Evolutionary conservation across 257 asterid genomes (phyloP).

Genomic region (Pogostemon cablin): DNA sequence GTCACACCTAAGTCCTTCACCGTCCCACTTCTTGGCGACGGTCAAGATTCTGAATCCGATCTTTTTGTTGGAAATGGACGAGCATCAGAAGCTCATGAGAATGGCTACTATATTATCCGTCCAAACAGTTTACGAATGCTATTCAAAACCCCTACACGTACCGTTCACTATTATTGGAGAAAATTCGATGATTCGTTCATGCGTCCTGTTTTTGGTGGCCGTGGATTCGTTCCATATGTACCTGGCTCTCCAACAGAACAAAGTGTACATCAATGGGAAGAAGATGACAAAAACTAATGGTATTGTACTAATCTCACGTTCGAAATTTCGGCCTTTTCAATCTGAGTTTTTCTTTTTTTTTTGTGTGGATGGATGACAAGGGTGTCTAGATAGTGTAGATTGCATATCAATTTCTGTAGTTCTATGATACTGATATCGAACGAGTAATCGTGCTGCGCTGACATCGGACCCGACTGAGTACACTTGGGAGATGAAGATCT

Average conservation of each 20-base stretch:
- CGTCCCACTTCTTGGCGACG: slow-evolving; percentile 61
- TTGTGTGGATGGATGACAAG: background rate
- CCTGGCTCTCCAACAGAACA: slow-evolving; percentile 64
- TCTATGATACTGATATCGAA: slow-evolving; percentile 27
- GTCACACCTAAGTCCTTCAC: slow-evolving; percentile 66
- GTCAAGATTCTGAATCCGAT: slow-evolving; percentile 51
- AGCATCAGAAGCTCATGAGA: slow-evolving; percentile 41
- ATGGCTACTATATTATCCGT: slow-evolving; percentile 37
- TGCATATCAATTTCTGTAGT: slow-evolving; percentile 10
- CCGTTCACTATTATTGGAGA: slow-evolving; percentile 76
- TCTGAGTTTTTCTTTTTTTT: background rate
- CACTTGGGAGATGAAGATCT: slow-evolving; percentile 22
- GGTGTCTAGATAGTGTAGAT: slow-evolving; percentile 11
- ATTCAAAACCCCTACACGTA: slow-evolving; percentile 70
- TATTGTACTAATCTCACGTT: background rate
- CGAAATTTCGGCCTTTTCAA: slow-evolving; percentile 9
- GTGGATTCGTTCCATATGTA: slow-evolving; percentile 62
- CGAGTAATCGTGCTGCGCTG: slow-evolving; percentile 26
- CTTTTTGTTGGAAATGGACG: slow-evolving; percentile 40
- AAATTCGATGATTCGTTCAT: slow-evolving; percentile 64
- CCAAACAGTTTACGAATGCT: slow-evolving; percentile 81
- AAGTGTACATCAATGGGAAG: slow-evolving; percentile 45
- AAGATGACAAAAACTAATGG: slow-evolving; percentile 25
- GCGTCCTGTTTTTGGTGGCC: slow-evolving; percentile 77
- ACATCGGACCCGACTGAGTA: slow-evolving; percentile 15